Base-by-base conservation (phyloP, 83 land plant genomes). In the Diphasiastrum complanatum region DNA sequence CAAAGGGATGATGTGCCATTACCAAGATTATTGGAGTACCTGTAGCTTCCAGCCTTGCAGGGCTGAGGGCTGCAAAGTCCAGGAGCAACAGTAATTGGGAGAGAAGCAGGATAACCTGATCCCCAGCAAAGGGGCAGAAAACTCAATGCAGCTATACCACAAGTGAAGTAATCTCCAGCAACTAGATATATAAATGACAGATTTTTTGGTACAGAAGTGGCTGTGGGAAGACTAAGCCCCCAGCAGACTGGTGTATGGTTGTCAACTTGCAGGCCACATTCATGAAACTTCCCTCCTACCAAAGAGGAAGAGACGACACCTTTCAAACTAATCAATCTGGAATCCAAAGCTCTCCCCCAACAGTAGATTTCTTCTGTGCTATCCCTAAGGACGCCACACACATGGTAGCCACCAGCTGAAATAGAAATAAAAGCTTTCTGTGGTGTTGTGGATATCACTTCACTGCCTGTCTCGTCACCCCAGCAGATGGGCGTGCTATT, bases 371-470 rank as follows among this genome's bases (percentile, higher is more conserved):
- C 63, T 2, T 67, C 60, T 18, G 64, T 37, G 31, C 40, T 66
- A 68, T 29, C 78, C 6, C 69, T 64, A 33, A 75, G 28, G 20
- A 85, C 73, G 2, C 95, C 95, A 61, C 95, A 88, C n/a, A 88
- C 90, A 67, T 85, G 91, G 47, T 75, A 88, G 34, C 95, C 95
- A 1, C 95, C 95, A 16, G 95, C 90, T 3, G 86, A 64, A 33
- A 88, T 68, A 38, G 51, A 56, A 23, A 45, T 58, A 45, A 87
- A 87, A 63, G 51, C 36, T 3, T 27, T 48, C 31, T 32, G 63
- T 0, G 86, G 95, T 5, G 61, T 54, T n/a, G 33, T 22, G 33
- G 69, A 52, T 5, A 78, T 79, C 11, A 82, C 86, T 0, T 60
- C 75, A 52, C 84, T 85, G 35, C 75, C 81, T 1, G 80, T 79